Percentiles rank a stretch among this genome's conserved stretches.
Conservation (phyloP, 2,329 filamentous ascomycete species). For the Hymenoscyphus albidus region DNA sequence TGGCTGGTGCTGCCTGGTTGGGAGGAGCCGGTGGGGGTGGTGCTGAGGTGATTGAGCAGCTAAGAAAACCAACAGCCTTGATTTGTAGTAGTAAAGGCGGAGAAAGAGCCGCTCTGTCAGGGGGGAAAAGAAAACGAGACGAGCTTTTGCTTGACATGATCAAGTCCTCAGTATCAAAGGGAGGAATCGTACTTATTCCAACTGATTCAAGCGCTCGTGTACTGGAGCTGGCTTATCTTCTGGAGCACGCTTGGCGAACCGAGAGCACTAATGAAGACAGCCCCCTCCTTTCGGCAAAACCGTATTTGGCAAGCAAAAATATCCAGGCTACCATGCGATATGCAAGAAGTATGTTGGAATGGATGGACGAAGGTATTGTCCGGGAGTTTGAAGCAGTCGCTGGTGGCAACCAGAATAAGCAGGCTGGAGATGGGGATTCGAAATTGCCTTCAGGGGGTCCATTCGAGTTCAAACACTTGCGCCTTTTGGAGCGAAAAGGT, state of each 20-base stretch:
- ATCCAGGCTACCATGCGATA: constrained; percentile 86
- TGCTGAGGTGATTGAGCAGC: constrained; percentile 86
- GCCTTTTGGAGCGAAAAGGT: constrained; percentile 74
- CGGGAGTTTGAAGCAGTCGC: constrained; percentile 77
- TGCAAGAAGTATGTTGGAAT: constrained; percentile 92
- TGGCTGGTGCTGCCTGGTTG: constrained; percentile 90
- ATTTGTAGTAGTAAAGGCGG: constrained; percentile 86
- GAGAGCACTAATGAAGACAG: constrained; percentile 53
- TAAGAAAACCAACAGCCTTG: constrained; percentile 88
- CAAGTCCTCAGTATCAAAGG: constrained; percentile 69
- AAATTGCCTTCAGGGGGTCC: constrained; percentile 58
- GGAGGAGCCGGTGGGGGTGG: constrained; percentile 76
- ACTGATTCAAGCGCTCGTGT: constrained; percentile 95
- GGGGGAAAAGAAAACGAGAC: constrained; percentile 76
- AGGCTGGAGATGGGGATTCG: constrained; percentile 37
- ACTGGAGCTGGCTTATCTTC: constrained; percentile 82
- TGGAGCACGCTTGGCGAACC: constrained; percentile 86
- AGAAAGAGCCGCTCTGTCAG: constrained; percentile 64
- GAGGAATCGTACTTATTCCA: constrained; percentile 88
- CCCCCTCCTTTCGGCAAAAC: constrained; percentile 49
- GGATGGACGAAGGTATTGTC: constrained; percentile 97
- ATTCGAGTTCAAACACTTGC: constrained; percentile 85
- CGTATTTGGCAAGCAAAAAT: constrained; percentile 84
- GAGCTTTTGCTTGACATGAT: constrained; percentile 82
- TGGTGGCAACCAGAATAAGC: constrained; percentile 41